These are phyloP conservation scores for Immersiella caudata DNA, from an alignment of 495 filamentous ascomycete genomes.

Conservation along the genomic window DNA sequence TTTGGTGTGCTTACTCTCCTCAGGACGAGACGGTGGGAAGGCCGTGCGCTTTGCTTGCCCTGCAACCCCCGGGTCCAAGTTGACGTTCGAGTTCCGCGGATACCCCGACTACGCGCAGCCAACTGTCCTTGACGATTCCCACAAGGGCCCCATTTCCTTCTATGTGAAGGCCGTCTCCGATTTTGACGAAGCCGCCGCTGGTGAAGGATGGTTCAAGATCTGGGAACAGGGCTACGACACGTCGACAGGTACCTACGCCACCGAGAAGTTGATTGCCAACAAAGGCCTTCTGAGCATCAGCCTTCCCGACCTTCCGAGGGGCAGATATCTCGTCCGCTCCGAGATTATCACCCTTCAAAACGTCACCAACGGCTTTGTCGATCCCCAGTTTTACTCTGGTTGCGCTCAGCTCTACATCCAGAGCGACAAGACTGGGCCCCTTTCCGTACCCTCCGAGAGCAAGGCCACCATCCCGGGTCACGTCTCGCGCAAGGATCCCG, in stretches of 20 bases:
- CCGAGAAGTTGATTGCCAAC: conserved; percentile 64
- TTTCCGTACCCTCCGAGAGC: conserved; percentile 44
- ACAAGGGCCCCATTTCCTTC: conserved; percentile 72
- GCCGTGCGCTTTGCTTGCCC: conserved; percentile 62
- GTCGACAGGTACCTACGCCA: conserved; percentile 61
- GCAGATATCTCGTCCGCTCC: conserved; percentile 68
- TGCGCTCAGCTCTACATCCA: conserved; percentile 72
- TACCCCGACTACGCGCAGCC: conserved; percentile 59
- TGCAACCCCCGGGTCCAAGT: conserved; percentile 52
- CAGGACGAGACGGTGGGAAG: conserved; percentile 59
- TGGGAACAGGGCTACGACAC: conserved; percentile 66
- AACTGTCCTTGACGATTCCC: conserved; percentile 61
- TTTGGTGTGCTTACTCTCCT: conserved; percentile 17
- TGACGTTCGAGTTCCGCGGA: conserved; percentile 66
- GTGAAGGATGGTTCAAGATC: conserved; percentile 82
- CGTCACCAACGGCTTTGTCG: conserved; percentile 50
- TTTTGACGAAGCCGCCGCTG: conserved; percentile 48
- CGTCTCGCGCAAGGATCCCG: conserved; percentile 52
- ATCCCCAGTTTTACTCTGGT: conserved; percentile 68
- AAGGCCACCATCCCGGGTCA: conserved; percentile 67
- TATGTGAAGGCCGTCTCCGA: conserved; percentile 68
- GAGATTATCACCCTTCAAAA: conserved; percentile 72
- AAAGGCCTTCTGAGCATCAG: conserved; percentile 63
- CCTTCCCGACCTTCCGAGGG: conserved; percentile 62
- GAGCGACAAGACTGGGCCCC: conserved; percentile 43